Evolutionary conservation across 345 rosid genomes (phyloP), one percentile per base, ranked within the genome.

Genomic region (Raphanus raphanistrum): DNA sequence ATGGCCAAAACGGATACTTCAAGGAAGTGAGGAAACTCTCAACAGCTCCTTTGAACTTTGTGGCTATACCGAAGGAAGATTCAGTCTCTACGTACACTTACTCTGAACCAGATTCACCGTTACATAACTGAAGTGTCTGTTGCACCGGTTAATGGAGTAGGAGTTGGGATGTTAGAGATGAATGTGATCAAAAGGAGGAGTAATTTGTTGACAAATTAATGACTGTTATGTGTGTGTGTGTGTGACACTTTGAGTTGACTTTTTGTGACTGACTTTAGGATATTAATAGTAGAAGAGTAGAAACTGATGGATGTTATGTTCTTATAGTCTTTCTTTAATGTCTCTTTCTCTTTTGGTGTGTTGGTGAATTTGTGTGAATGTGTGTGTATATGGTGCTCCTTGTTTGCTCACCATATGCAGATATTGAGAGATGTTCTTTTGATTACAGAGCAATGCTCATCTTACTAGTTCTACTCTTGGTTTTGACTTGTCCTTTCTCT

Each of bases 21-120:
- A 92, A 86, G 90, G 93, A 89, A 48, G 63, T 12, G 21, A 70
- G 64, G 48, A 80, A 62, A 58, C 83, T 75, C 21, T 10, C 79
- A 1, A 58, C 79, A 10, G 72, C 57, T 55, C 97, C 98, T 8
- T 66, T 92, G 38, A 95, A 95, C 84, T 92, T 84, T 67, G 97
- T 90, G 66, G 90, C 96, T 74, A 78, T 92, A 31, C 82, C 87
- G 15, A 95, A 95, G 77, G 97, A 91, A 74, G 98, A 95, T 77
- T 78, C 94, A 26, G 85, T 83, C 7, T 77, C 96, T 0, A 73
- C 96, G 2, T 91, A 87, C 81, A 90, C 96, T 29, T 95, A 86
- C 63, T 95, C 96, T 33, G 98, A 95, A 78, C 89, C 86, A 3
- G 94, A 85, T 55, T 95, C 97, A 25, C 94, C 95, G 35, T 83